Evolutionary conservation across 2,329 filamentous ascomycete species (phyloP), one percentile per base, ranked within the genome.

Genomic region (Zasmidium angulare): DNA sequence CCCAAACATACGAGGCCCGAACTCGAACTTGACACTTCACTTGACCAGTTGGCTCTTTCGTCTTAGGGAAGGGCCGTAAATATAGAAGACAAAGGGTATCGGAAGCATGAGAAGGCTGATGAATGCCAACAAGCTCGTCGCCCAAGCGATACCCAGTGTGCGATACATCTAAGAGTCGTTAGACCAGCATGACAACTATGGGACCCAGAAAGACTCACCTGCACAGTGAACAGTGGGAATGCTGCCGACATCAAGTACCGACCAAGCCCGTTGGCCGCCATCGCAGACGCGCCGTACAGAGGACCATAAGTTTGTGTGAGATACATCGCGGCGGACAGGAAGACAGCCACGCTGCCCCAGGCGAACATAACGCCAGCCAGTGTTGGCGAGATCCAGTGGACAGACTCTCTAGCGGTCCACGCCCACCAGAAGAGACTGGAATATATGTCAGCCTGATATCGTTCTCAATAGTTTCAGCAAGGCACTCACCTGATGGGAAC

Each of bases 231-330:
- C 10, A 78, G 60, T 4, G 74, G 74, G 56, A 77, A 75, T 3
- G 69, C 71, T 20, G 69, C 66, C 66, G 14, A 74, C 60, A 24
- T 61, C 62, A 56, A 72, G 72, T 75, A 76, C 1, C 66, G 56
- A 17, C 53, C 49, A 20, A 69, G 46, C 64, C 66, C 66, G 12
- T 64, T 66, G 1, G 68, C 66, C 3, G 65, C 65, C 2, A 62
- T 62, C 12, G 75, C 74, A 1, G 71, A 74, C 0, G 74, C 64
- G 0, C 74, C 74, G 48, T 76, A 76, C 2, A 71, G 61, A 1
- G 74, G 69, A 0, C 74, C 74, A 46, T 76, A 77, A 1, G 71
- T 61, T 48, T 77, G 74, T 49, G 76, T 66, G 70, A 77, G 74
- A 64, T 74, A 77, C 46, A 74, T 60, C 46, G 73, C 74, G 17